Conservation (phyloP, 495 filamentous ascomycete species). For the Penicillium maclennaniae region DNA sequence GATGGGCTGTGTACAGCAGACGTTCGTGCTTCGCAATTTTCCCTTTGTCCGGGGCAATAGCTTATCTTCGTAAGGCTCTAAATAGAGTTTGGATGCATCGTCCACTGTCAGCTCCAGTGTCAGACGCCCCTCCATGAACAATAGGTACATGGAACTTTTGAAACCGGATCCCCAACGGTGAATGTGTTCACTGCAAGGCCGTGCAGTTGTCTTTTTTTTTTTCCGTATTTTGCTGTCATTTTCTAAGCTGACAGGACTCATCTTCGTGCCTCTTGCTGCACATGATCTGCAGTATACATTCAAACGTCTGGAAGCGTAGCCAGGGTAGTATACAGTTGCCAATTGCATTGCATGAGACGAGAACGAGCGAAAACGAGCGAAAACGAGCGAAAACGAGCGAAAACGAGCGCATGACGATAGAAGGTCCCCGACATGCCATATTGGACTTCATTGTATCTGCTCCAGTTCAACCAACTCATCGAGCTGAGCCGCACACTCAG, state of each 20-base stretch:
- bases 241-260: neutral
- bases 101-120: neutral
- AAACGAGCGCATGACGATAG: neutral
- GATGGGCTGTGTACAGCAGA: too few species aligned
- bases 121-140: neutral
- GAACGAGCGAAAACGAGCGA: neutral
- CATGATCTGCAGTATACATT: neutral
- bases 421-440: neutral
- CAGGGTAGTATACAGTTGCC: neutral
- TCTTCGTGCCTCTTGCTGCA: neutral
- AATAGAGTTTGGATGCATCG: conserved; percentile 12
- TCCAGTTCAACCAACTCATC: neutral
- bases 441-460: neutral
- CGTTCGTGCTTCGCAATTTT: neutral
- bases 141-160: neutral
- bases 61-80: conserved; percentile 5
- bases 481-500: conserved; percentile 1
- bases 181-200: neutral
- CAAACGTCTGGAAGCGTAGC: neutral
- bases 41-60: neutral
- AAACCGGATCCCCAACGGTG: too few species aligned
- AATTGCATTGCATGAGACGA: neutral
- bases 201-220: neutral
- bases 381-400: neutral
- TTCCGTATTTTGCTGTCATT: neutral